Conservation (phyloP, 2,329 filamentous ascomycete species). For the Sporothrix globosa region DNA sequence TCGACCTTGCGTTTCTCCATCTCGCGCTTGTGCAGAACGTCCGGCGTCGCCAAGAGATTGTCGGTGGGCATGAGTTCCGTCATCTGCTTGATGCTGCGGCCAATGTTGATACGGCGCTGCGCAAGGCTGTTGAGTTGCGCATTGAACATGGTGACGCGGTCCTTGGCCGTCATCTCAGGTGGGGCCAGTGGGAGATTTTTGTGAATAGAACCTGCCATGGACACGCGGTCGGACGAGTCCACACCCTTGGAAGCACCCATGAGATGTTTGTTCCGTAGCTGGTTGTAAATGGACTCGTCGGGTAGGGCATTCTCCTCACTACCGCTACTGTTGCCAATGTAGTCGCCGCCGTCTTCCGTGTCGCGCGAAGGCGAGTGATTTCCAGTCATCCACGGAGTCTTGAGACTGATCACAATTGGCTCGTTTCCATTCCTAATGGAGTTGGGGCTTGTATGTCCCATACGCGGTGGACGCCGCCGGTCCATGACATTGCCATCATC, state of each 20-base stretch:
- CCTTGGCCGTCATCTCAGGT: conserved; percentile 59
- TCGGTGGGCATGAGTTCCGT: conserved; percentile 76
- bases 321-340: conserved; percentile 17
- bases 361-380: conserved; percentile 29
- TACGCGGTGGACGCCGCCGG: conserved; percentile 45
- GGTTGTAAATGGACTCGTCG: conserved; percentile 24
- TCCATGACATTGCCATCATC: conserved; percentile 45
- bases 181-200: conserved; percentile 67
- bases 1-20: conserved; percentile 67
- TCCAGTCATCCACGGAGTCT: conserved; percentile 42
- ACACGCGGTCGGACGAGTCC: conserved; percentile 38
- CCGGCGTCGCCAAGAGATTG: conserved; percentile 66
- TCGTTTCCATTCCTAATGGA: conserved; percentile 30
- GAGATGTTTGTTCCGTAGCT: conserved; percentile 37
- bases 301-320: conserved; percentile 26
- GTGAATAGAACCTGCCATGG: conserved; percentile 46
- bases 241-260: conserved; percentile 17
- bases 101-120: conserved; percentile 71
- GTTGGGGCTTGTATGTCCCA: conserved; percentile 35
- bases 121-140: conserved; percentile 66
- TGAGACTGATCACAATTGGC: conserved; percentile 45
- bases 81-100: conserved; percentile 73
- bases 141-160: conserved; percentile 69
- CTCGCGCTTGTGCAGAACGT: conserved; percentile 62
- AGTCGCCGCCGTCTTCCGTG: conserved; percentile 22